Evolutionary conservation across 305 asterid species (phyloP).

Genomic region (Solanum aculeatissimum): DNA sequence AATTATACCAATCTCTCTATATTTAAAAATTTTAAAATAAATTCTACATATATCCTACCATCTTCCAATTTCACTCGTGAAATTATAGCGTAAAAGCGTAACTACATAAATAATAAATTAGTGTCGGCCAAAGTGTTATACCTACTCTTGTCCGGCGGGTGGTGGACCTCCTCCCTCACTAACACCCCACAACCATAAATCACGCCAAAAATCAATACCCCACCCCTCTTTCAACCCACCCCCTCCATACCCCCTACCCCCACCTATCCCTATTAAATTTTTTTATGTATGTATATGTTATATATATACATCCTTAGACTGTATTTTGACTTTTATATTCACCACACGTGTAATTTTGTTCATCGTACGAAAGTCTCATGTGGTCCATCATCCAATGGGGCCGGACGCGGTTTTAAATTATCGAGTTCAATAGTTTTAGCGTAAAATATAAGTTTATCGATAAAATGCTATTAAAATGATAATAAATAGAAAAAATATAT

Average conservation of each 20-base stretch:
- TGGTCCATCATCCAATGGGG: not conserved
- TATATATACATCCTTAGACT: not conserved
- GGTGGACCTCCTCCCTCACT: not conserved
- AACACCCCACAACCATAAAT: not conserved
- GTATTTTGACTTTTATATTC: not conserved
- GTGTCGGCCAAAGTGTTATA: not conserved
- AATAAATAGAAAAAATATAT: too few relatives aligned
- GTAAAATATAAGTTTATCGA: not conserved
- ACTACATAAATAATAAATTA: not conserved
- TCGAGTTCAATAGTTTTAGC: accelerated
- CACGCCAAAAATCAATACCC: not conserved
- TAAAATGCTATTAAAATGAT: not conserved
- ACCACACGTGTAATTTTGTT: not conserved
- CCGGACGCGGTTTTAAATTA: not conserved
- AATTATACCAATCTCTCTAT: too few relatives aligned
- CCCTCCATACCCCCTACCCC: not conserved
- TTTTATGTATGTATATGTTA: not conserved
- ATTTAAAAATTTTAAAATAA: not conserved
- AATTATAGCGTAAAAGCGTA: not conserved
- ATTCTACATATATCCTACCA: not conserved
- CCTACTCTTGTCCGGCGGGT: not conserved
- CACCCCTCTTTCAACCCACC: not conserved
- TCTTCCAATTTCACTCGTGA: not conserved
- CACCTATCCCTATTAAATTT: not conserved
- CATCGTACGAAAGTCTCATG: not conserved